These are phyloP conservation scores for Babesia ovis DNA, from an alignment of 169 alveolate genomes.

Conservation along the genomic window DNA sequence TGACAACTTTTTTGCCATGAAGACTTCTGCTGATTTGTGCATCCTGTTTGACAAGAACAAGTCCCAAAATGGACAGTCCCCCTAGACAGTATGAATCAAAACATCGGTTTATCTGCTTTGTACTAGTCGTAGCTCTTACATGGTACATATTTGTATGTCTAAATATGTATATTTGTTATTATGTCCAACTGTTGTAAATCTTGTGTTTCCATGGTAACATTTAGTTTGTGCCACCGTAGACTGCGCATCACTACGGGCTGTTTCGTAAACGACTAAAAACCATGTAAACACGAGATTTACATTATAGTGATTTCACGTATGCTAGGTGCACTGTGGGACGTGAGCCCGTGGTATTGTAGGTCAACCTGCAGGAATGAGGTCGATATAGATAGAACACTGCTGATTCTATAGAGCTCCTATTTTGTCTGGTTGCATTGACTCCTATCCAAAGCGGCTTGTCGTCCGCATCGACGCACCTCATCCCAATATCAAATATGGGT, in stretches of 20 bases:
- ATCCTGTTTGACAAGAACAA: constrained; percentile 60
- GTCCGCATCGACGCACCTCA: background rate
- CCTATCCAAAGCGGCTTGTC: constrained; percentile 13
- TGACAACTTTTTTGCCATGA: constrained; percentile 50
- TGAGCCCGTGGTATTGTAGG: constrained; percentile 22
- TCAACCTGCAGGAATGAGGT: background rate
- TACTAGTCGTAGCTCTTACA: too few relatives aligned
- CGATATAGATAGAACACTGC: background rate
- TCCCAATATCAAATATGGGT: constrained; percentile 12
- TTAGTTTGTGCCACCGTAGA: too few relatives aligned
- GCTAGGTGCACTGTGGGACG: constrained; percentile 24
- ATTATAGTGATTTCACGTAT: constrained; percentile 2
- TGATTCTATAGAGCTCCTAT: background rate
- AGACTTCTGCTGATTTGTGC: constrained; percentile 62
- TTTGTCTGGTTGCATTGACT: constrained; percentile 5
- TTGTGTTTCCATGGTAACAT: too few relatives aligned
- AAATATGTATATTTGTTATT: too few relatives aligned
- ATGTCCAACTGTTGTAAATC: too few relatives aligned
- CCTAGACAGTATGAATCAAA: too few relatives aligned
- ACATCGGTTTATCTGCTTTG: too few relatives aligned
- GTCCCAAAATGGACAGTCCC: background rate
- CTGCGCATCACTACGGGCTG: too few relatives aligned
- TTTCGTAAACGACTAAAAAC: too few relatives aligned
- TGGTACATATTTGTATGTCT: too few relatives aligned
- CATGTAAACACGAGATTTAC: too few relatives aligned